Percentiles rank a stretch among this genome's conserved stretches.
These are phyloP conservation scores for Myxozyma geophila DNA, from an alignment of 805 yeast genomes.

Conservation along the genomic window DNA sequence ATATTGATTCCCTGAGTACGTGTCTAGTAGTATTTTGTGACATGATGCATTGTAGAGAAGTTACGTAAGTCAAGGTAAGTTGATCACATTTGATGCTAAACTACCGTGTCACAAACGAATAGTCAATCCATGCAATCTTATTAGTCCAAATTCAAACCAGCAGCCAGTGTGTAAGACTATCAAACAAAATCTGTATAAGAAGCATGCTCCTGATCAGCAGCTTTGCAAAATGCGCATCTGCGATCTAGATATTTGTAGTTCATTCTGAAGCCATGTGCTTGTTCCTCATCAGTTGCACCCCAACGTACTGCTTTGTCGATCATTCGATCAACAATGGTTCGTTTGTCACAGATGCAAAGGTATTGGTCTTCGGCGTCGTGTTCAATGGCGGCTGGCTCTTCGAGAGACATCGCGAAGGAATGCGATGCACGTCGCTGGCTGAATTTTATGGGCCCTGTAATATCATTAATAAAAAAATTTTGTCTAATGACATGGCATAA, in stretches of 20 bases:
- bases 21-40: too few species aligned
- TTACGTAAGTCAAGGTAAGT: too few species aligned
- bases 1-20: too few species aligned
- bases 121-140: too few species aligned
- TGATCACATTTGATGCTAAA: too few species aligned
- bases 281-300: not conserved
- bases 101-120: too few species aligned
- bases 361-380: not conserved
- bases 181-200: too few species aligned
- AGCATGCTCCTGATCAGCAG: not conserved
- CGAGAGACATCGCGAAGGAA: not conserved
- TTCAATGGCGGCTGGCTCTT: not conserved
- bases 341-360: constrained; percentile 6
- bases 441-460: not conserved
- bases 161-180: too few species aligned
- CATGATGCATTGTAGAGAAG: too few species aligned
- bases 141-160: too few species aligned
- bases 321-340: not conserved
- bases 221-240: constrained; percentile 10
- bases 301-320: not conserved
- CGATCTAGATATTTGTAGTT: constrained; percentile 7
- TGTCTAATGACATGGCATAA: too few species aligned
- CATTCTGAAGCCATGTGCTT: not conserved
- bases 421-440: not conserved
- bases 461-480: not conserved